Conservation (phyloP, 2,329 filamentous ascomycete genomes). For the Clarireedia homoeocarpa region DNA sequence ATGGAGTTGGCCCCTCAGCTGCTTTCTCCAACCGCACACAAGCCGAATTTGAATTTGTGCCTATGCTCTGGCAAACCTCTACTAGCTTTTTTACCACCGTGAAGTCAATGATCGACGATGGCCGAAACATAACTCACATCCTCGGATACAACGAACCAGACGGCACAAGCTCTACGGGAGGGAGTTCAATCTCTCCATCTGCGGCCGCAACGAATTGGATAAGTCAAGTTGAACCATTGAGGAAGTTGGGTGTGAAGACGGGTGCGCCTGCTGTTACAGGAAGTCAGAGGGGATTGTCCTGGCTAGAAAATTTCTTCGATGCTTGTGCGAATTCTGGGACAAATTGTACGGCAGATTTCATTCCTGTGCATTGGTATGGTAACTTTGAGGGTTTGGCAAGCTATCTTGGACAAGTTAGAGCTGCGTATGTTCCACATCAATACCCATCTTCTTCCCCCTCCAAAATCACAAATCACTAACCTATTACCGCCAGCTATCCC, state of each 20-base stretch:
- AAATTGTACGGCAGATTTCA: constrained; percentile 55
- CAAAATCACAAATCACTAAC: neutral
- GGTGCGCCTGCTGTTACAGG: constrained; percentile 67
- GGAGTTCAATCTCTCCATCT: constrained; percentile 51
- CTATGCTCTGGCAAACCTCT: constrained; percentile 69
- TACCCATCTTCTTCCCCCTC: too few species aligned
- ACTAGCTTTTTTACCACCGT: constrained; percentile 56
- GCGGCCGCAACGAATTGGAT: constrained; percentile 63
- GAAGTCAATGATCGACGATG: constrained; percentile 43
- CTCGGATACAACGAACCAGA: constrained; percentile 80
- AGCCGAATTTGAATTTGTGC: constrained; percentile 62
- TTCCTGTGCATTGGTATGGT: constrained; percentile 62
- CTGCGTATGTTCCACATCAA: constrained; percentile 18
- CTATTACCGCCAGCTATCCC: constrained; percentile 40
- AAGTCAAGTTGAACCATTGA: constrained; percentile 61
- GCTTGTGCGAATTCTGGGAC: constrained; percentile 46
- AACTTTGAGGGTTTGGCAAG: constrained; percentile 36
- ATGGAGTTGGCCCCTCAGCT: constrained; percentile 47
- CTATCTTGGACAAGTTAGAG: constrained; percentile 29
- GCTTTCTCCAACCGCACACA: constrained; percentile 42
- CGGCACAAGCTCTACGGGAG: constrained; percentile 38
- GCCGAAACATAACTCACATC: constrained; percentile 56
- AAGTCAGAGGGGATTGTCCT: constrained; percentile 49
- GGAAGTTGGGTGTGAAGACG: constrained; percentile 53
- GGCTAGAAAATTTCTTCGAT: constrained; percentile 59